Percentiles rank a stretch among this genome's conserved stretches.
These are phyloP conservation scores for Kitagawia praeruptora DNA, from an alignment of 129 eudicot species.

Conservation along the genomic window DNA sequence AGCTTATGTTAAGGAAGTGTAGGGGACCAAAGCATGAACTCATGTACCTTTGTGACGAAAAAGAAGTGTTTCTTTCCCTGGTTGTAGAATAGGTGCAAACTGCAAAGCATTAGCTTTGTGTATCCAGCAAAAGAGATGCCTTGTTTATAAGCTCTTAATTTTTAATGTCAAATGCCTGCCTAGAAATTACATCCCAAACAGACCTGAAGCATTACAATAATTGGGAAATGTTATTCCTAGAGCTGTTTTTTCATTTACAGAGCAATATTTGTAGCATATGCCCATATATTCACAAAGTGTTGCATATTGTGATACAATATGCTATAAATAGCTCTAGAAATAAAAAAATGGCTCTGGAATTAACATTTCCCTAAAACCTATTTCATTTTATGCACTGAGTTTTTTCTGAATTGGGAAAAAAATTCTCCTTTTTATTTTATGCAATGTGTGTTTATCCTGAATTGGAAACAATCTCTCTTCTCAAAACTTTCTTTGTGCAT, in stretches of 20 bases:
- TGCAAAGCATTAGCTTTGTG: background rate
- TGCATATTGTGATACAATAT: no score
- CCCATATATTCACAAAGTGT: no score
- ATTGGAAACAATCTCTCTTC: no score
- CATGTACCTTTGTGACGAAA: background rate
- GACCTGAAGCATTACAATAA: background rate
- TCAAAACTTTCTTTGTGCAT: no score
- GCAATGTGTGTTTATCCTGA: background rate
- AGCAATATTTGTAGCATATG: no score
- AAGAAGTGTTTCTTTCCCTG: conserved; percentile 1
- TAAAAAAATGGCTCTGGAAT: no score
- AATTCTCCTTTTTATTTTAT: background rate
- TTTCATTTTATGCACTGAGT: background rate
- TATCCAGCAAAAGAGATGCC: background rate
- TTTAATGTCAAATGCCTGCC: background rate
- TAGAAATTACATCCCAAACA: background rate
- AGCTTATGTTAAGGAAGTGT: background rate
- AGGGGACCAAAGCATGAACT: background rate
- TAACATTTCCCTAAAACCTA: no score
- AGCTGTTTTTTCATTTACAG: no score
- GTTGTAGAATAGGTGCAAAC: background rate
- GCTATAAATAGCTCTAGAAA: no score
- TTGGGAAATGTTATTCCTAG: no score
- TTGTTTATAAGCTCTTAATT: background rate
- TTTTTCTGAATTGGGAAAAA: no score